phyloP scores from a whole-genome alignment of 2,329 filamentous ascomycete genomes.

The Rutstroemia sp. region DNA sequence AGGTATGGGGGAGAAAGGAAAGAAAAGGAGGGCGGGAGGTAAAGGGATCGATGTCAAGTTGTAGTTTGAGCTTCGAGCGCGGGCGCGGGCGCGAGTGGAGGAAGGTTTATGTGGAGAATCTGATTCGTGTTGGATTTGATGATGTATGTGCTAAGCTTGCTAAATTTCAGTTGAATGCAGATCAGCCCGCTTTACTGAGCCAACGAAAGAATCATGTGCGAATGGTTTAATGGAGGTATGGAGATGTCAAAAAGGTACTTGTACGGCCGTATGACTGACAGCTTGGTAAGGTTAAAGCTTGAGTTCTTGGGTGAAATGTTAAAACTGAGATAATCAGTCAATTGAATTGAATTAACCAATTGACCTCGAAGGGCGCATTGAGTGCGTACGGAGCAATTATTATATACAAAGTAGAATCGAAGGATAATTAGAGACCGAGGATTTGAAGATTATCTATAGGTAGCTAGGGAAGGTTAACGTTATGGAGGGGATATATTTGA shows the following conservation, averaged over 20 bases:
- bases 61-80: not conserved
- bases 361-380: not conserved
- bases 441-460: too few relatives aligned
- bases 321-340: not conserved
- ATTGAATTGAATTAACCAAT: not conserved
- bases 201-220: not conserved
- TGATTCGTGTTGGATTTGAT: not conserved
- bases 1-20: slow-evolving; percentile 5
- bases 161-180: slow-evolving; percentile 6
- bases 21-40: slow-evolving; percentile 13
- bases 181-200: slow-evolving; percentile 5
- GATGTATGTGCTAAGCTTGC: slow-evolving; percentile 1
- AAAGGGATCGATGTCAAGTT: slow-evolving; percentile 4
- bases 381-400: not conserved
- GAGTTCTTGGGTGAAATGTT: not conserved
- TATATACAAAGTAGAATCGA: not conserved
- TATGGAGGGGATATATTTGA: not conserved
- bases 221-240: not conserved
- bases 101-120: not conserved
- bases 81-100: not conserved
- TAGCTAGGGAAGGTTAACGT: too few relatives aligned
- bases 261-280: not conserved
- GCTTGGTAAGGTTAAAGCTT: not conserved
- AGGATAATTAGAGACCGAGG: not conserved
- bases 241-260: too few relatives aligned